These are phyloP conservation scores for Podaxis carcinomalis DNA, from an alignment of 768 basidiomycete species.

Conservation along the genomic window DNA sequence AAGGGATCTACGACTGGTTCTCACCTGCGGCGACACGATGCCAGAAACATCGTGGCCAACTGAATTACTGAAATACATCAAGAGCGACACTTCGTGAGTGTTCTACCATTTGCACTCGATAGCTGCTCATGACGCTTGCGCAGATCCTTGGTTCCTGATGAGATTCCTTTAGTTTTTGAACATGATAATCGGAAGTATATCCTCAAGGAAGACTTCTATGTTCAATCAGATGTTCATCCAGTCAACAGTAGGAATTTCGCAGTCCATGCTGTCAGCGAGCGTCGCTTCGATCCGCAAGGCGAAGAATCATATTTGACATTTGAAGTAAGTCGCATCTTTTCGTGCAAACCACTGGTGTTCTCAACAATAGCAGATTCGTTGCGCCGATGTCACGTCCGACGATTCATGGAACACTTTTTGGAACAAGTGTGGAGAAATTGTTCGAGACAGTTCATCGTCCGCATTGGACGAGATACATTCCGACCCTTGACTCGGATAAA, in stretches of 20 bases:
- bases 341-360: neutral
- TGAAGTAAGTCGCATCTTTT: constrained; percentile 8
- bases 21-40: neutral
- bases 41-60: constrained; percentile 11
- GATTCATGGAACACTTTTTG: constrained; percentile 15
- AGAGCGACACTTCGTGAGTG: neutral
- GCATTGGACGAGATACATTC: neutral
- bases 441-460: neutral
- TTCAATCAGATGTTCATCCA: neutral
- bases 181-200: neutral
- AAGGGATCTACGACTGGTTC: constrained; percentile 9
- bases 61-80: constrained; percentile 4
- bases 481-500: neutral
- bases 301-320: constrained; percentile 12
- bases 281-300: constrained; percentile 10
- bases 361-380: constrained; percentile 6
- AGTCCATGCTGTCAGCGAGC: constrained; percentile 9
- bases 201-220: constrained; percentile 7
- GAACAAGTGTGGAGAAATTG: constrained; percentile 14
- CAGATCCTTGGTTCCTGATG: neutral
- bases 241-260: neutral
- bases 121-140: neutral
- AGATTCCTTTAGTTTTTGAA: constrained; percentile 1
- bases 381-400: constrained; percentile 9
- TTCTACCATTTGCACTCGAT: neutral